Evolutionary conservation across 768 basidiomycete species (phyloP).

Genomic region (Pisolithus albus): DNA sequence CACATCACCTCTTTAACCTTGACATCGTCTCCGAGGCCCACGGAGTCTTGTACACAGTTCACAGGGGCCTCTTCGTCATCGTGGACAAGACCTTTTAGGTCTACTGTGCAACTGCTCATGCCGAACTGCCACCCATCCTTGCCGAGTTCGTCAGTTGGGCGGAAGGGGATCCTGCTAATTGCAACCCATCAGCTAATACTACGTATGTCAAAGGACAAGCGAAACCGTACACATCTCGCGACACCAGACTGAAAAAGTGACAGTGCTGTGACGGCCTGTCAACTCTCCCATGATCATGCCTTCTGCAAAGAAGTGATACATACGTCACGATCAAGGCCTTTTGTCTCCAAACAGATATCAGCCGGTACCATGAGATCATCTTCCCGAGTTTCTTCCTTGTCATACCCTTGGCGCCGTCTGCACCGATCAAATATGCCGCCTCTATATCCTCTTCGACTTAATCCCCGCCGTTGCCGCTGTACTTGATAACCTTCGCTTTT

Average conservation of each 20-base stretch:
- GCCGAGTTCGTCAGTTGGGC: conserved; percentile 12
- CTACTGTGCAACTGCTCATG: conserved; percentile 2
- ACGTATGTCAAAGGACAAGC: neutral
- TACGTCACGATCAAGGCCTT: conserved; percentile 26
- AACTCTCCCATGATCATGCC: too few species aligned
- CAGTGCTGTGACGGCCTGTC: too few species aligned
- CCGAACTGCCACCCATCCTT: conserved; percentile 18
- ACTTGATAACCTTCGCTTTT: conserved; percentile 29
- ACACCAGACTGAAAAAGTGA: too few species aligned
- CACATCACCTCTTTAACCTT: too few species aligned
- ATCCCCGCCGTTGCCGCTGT: conserved; percentile 9
- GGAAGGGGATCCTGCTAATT: neutral
- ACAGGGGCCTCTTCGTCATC: conserved; percentile 23
- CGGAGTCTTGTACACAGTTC: conserved; percentile 22
- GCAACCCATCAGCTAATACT: conserved; percentile 5
- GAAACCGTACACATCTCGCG: neutral
- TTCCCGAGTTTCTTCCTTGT: too few species aligned
- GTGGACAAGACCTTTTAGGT: conserved; percentile 11
- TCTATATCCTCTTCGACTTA: too few species aligned
- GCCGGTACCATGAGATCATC: too few species aligned
- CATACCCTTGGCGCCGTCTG: too few species aligned
- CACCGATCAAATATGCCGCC: too few species aligned
- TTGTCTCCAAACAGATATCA: neutral
- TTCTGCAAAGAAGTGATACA: neutral
- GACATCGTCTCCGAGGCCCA: conserved; percentile 6